Evolutionary conservation across 2,329 filamentous ascomycete genomes (phyloP).

Genomic region (Celoporthe dispersa): DNA sequence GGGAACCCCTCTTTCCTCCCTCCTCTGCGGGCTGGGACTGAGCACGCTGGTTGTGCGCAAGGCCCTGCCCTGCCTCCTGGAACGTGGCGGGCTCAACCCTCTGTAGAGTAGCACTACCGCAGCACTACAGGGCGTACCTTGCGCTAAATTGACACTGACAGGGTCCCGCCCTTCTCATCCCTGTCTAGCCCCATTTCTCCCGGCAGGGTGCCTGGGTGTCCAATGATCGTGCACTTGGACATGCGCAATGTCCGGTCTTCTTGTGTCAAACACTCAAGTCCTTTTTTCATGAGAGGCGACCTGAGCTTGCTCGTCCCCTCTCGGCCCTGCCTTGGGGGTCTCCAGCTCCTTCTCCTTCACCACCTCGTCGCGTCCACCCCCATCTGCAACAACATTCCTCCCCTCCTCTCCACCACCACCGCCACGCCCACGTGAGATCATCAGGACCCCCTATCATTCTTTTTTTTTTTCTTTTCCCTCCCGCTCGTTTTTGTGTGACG

Average conservation of each 20-base stretch:
- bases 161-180: background rate
- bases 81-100: background rate
- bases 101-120: background rate
- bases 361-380: background rate
- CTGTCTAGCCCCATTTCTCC: constrained; percentile 1
- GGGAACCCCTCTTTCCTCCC: background rate
- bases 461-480: background rate
- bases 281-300: background rate
- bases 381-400: constrained; percentile 5
- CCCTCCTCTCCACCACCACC: constrained; percentile 8
- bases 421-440: constrained; percentile 3
- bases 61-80: background rate
- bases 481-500: background rate
- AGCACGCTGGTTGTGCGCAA: background rate
- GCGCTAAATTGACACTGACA: constrained; percentile 12
- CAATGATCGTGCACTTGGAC: constrained; percentile 3
- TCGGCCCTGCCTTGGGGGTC: background rate
- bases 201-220: constrained; percentile 2
- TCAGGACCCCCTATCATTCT: background rate
- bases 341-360: constrained; percentile 6
- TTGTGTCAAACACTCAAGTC: background rate
- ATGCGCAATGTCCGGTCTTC: constrained; percentile 12
- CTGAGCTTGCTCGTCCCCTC: background rate
- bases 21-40: background rate
- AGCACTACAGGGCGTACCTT: background rate